These are phyloP conservation scores for Candida ulmi DNA, from an alignment of 805 yeast species.

Conservation along the genomic window DNA sequence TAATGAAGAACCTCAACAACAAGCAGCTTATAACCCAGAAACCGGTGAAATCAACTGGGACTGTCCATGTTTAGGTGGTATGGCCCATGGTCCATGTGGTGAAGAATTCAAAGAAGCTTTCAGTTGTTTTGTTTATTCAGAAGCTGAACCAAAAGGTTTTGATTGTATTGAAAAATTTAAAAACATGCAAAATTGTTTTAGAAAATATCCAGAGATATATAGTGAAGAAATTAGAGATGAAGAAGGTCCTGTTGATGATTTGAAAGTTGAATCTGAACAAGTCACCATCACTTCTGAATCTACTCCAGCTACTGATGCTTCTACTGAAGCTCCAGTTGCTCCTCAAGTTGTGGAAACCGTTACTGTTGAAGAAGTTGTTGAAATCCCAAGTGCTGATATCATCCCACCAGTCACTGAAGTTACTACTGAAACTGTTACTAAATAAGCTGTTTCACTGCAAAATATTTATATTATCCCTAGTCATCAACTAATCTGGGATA, in stretches of 20 bases:
- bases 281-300: too few species aligned
- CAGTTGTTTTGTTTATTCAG: constrained; percentile 90
- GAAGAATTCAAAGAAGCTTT: constrained; percentile 92
- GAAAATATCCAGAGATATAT: constrained; percentile 87
- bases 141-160: constrained; percentile 92
- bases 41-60: constrained; percentile 99
- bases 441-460: neutral
- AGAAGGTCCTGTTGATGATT: constrained; percentile 39
- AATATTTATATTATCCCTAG: too few species aligned
- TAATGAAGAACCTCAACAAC: constrained; percentile 35
- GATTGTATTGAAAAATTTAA: constrained; percentile 91
- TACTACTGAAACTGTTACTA: neutral
- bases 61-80: constrained; percentile 98
- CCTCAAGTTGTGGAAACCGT: constrained; percentile 1
- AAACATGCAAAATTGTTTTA: constrained; percentile 91
- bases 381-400: constrained; percentile 10
- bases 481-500: too few species aligned
- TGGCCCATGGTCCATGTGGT: constrained; percentile 99
- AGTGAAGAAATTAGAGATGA: constrained; percentile 87
- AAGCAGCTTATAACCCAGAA: constrained; percentile 87
- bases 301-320: constrained; percentile 10
- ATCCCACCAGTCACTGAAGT: constrained; percentile 1
- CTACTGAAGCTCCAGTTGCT: constrained; percentile 1
- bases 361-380: constrained; percentile 6
- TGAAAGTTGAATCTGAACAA: constrained; percentile 12